Conservation (phyloP, 2,329 filamentous ascomycete genomes). For the Hypoxylon sp. region DNA sequence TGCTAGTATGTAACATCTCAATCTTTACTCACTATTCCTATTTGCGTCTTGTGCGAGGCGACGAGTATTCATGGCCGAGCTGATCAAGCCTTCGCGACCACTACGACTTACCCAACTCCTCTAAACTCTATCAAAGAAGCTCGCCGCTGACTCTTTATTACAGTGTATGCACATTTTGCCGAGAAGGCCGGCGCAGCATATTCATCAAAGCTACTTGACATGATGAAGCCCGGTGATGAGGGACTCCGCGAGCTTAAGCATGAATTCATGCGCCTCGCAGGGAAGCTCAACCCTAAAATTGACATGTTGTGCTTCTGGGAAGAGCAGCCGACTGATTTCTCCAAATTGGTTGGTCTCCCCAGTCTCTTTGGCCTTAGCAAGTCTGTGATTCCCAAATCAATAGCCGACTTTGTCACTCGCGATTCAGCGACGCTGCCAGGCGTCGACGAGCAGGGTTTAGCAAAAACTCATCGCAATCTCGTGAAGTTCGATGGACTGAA, state of each 20-base stretch:
- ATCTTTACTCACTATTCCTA: too few relatives aligned
- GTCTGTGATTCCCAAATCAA: constrained; percentile 45
- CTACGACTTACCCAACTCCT: too few relatives aligned
- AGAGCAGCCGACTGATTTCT: constrained; percentile 51
- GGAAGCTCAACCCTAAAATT: constrained; percentile 49
- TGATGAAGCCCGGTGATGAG: constrained; percentile 53
- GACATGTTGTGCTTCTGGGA: constrained; percentile 53
- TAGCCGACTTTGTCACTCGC: constrained; percentile 51
- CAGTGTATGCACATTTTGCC: constrained; percentile 49
- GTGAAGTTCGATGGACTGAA: constrained; percentile 55
- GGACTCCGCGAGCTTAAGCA: constrained; percentile 49
- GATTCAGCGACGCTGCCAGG: constrained; percentile 53
- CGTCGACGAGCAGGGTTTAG: constrained; percentile 48
- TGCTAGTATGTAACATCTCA: too few relatives aligned
- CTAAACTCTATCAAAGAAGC: too few relatives aligned
- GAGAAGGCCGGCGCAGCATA: constrained; percentile 47
- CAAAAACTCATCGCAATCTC: constrained; percentile 51
- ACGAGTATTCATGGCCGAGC: too few relatives aligned
- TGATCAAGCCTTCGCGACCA: too few relatives aligned
- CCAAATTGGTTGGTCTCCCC: constrained; percentile 48
- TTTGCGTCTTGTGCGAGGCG: too few relatives aligned
- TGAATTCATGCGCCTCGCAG: constrained; percentile 50
- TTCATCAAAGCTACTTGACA: constrained; percentile 50
- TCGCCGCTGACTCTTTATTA: too few relatives aligned
- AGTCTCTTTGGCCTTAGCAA: constrained; percentile 42